Conservation (phyloP, 2,329 filamentous ascomycete species). For the Rosellinia necatrix region DNA sequence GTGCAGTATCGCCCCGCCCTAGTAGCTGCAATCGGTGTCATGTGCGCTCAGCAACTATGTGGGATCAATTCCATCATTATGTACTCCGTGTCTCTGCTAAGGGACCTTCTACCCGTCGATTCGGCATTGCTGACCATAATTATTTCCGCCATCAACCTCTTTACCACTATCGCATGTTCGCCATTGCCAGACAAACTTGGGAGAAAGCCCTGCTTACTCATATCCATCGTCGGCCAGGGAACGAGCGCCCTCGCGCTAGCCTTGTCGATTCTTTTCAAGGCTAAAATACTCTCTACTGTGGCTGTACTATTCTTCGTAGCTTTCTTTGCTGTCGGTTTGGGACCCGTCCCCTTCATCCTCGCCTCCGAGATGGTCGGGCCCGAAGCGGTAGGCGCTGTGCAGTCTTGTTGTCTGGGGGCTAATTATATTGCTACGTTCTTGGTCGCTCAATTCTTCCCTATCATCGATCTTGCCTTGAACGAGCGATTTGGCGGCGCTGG, state of each 20-base stretch:
- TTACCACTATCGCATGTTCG: constrained; percentile 80
- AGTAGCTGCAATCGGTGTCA: constrained; percentile 83
- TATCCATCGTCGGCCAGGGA: constrained; percentile 85
- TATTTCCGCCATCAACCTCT: constrained; percentile 84
- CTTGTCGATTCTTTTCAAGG: constrained; percentile 73
- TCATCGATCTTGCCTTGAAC: constrained; percentile 77
- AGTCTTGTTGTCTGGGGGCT: constrained; percentile 83
- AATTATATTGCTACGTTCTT: constrained; percentile 92
- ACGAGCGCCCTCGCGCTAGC: constrained; percentile 76
- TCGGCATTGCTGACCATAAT: constrained; percentile 84
- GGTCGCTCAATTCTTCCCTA: constrained; percentile 93
- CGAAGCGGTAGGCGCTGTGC: constrained; percentile 88
- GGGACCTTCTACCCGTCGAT: constrained; percentile 77
- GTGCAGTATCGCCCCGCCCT: constrained; percentile 73
- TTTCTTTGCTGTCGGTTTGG: constrained; percentile 87
- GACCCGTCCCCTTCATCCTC: constrained; percentile 93
- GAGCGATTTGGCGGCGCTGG: constrained; percentile 68
- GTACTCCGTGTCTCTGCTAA: constrained; percentile 92
- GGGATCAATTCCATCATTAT: constrained; percentile 98
- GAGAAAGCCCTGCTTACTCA: constrained; percentile 81
- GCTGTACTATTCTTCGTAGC: constrained; percentile 85
- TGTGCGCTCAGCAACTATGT: constrained; percentile 90
- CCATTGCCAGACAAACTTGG: constrained; percentile 87
- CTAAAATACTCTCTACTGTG: constrained; percentile 78
- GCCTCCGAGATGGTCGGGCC: constrained; percentile 88